Percentiles rank a stretch among this genome's conserved stretches.
These are phyloP conservation scores for Pulveroboletus ravenelii DNA, from an alignment of 768 basidiomycete genomes.

Conservation along the genomic window DNA sequence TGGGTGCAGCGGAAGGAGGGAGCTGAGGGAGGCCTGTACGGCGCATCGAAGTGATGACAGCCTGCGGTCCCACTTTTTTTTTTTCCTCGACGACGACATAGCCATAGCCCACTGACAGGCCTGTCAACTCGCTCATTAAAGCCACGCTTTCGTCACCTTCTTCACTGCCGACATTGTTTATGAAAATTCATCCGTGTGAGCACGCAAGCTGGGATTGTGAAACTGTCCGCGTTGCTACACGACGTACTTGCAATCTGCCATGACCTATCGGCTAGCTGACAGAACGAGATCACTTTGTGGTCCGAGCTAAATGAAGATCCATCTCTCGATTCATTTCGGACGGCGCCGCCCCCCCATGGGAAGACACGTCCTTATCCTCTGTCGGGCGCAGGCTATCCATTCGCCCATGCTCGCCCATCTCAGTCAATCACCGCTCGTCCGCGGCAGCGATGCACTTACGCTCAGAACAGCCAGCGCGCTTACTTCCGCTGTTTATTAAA, in stretches of 20 bases:
- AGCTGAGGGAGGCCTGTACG: slow-evolving; percentile 1
- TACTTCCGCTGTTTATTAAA: slow-evolving; percentile 9
- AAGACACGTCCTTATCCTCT: background rate
- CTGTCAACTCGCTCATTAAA: slow-evolving; percentile 15
- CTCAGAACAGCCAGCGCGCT: background rate
- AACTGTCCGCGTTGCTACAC: background rate
- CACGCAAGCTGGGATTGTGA: background rate
- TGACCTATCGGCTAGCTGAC: too few species aligned
- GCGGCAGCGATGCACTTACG: background rate
- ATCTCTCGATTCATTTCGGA: too few species aligned
- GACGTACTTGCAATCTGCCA: background rate
- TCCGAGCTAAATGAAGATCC: too few species aligned
- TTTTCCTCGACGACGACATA: background rate
- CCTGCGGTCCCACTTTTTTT: background rate
- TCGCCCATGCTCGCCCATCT: too few species aligned
- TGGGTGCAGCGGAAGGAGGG: background rate
- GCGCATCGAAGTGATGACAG: background rate
- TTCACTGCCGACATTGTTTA: background rate
- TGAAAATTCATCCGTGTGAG: slow-evolving; percentile 4
- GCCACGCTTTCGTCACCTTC: slow-evolving; percentile 1
- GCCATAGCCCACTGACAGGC: slow-evolving; percentile 8
- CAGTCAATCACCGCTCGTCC: background rate
- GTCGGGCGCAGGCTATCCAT: background rate
- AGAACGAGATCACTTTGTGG: too few species aligned
- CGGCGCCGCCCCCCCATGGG: background rate